These are phyloP conservation scores for Neurospora intermedia DNA, from an alignment of 495 filamentous ascomycete species.

Conservation along the genomic window DNA sequence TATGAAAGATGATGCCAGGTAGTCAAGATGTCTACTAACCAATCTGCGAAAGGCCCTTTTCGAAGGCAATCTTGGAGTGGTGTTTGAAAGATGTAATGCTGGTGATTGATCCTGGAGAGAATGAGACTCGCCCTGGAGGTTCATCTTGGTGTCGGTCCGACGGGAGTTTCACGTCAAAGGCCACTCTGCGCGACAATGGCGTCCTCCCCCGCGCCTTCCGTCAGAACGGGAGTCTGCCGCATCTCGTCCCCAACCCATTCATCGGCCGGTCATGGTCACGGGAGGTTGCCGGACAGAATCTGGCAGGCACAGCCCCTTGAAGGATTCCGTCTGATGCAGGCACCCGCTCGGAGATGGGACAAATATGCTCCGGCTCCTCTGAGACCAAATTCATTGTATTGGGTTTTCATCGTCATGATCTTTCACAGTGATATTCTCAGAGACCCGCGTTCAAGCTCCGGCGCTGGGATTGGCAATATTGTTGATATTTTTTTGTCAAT, in stretches of 20 bases:
- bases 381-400: background rate
- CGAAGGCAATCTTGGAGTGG: too few species aligned
- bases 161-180: background rate
- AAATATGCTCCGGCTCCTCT: background rate
- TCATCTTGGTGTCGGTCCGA: too few species aligned
- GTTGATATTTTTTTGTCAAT: background rate
- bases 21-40: too few species aligned
- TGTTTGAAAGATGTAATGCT: too few species aligned
- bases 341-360: background rate
- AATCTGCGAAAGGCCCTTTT: too few species aligned
- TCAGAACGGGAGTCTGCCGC: background rate
- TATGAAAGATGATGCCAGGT: too few species aligned
- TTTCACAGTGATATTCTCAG: constrained; percentile 1
- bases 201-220: background rate
- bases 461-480: constrained; percentile 3
- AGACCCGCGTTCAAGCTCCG: constrained; percentile 16
- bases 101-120: too few species aligned
- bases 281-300: background rate
- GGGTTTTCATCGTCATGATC: constrained; percentile 14
- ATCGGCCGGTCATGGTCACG: background rate
- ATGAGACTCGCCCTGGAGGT: too few species aligned
- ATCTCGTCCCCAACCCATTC: background rate
- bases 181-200: background rate
- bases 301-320: background rate
- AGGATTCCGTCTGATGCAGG: background rate